Evolutionary conservation across 2,329 filamentous ascomycete species (phyloP), one percentile per base, ranked within the genome.

Genomic region (Monosporascus ibericus): DNA sequence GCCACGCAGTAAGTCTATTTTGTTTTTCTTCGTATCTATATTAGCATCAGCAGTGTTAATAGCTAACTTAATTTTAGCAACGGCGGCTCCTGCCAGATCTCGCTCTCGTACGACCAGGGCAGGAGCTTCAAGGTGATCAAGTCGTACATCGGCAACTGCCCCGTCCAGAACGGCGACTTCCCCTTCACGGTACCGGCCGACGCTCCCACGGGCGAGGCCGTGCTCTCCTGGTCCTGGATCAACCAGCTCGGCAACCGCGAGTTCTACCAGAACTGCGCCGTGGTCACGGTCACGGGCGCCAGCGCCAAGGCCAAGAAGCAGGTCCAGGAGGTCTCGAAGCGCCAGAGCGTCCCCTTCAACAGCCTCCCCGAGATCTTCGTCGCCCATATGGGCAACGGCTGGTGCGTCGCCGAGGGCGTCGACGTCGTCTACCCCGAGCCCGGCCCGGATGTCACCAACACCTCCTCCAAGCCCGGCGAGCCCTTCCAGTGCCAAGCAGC

Each of bases 251-350:
- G 88, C 25, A 91, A 91, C 71, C 80, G 88, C 47, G 88, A 92
- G 68, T 88, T 88, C 81, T 94, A 94, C 78, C 90, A 90, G 86
- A 90, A 90, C 72, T 94, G 89, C 65, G 88, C 88, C 7, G 76
- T 80, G 49, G 79, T 92, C 60, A 82, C 79, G 56, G 84, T 91
- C 65, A 70, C 67, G 51, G 69, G 70, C 27, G 67, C 69, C 48
- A 63, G 65, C 51, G 61, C 58, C 11, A 63, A 64, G 58, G 61
- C 59, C 52, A 58, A 60, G 24, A 48, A 56, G 52, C 44, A 50
- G 18, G 37, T 53, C 36, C 5, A 24, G 30, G 18, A 52, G 5
- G 56, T 55, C 48, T 30, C 53, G 50, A 70, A 70, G 64, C 69
- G 71, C 49, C 65, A 54, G 39, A 50, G 30, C 18, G 62, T 60